These are phyloP conservation scores for Chlamydomonas eustigma DNA, from an alignment of 139 green algal genomes.

Conservation along the genomic window DNA sequence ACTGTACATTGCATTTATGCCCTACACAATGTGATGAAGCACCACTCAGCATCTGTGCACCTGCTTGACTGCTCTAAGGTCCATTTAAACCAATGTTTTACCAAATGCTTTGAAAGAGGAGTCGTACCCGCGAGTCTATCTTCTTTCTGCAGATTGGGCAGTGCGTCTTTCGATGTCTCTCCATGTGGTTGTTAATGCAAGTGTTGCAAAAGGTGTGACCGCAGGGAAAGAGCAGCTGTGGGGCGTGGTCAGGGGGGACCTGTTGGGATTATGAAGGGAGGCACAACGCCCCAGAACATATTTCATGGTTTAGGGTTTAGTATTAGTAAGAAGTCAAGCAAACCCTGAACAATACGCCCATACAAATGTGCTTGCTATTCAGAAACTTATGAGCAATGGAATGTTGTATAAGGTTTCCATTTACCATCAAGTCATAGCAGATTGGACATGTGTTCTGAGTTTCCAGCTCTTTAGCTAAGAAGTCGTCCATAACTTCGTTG, in stretches of 20 bases:
- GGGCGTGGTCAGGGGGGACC: constrained; percentile 34
- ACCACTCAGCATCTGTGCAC: no score
- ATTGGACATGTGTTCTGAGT: constrained; percentile 52
- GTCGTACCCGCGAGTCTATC: constrained; percentile 14
- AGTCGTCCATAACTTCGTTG: constrained; percentile 27
- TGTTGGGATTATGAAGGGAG: not conserved
- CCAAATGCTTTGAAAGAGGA: no score
- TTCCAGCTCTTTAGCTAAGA: constrained; percentile 44
- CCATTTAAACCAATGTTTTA: no score
- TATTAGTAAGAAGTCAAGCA: no score
- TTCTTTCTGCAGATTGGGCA: constrained; percentile 37
- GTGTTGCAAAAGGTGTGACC: constrained; percentile 45
- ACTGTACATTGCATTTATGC: no score
- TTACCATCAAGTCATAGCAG: constrained; percentile 53
- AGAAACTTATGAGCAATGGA: no score
- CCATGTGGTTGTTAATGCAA: constrained; percentile 34
- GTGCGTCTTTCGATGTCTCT: constrained; percentile 29
- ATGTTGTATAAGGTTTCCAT: no score
- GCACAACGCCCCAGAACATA: not conserved
- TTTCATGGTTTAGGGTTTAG: no score
- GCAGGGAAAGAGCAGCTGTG: constrained; percentile 46
- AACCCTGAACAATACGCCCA: no score
- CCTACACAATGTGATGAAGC: no score
- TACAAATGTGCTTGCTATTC: no score
- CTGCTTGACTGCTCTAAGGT: no score